Conservation (phyloP, 2,329 filamentous ascomycete species). For the Lasiodiplodia citricola region DNA sequence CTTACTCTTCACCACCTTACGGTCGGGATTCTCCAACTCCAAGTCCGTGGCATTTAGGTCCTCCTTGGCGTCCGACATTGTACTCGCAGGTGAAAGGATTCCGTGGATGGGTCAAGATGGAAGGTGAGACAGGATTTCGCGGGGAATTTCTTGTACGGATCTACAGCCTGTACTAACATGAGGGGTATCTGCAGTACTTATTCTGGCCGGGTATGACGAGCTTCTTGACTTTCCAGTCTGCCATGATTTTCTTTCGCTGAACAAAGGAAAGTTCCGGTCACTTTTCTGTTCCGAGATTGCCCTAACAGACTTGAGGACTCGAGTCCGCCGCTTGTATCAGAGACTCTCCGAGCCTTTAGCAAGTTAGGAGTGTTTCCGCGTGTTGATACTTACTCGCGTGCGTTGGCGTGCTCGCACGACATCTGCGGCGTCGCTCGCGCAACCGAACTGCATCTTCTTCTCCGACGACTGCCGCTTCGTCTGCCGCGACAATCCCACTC, state of each 20-base stretch:
- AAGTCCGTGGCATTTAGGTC: constrained; percentile 18
- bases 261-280: constrained; percentile 6
- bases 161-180: not conserved
- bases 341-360: constrained; percentile 4
- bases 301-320: constrained; percentile 2
- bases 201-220: constrained; percentile 12
- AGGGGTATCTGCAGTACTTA: constrained; percentile 4
- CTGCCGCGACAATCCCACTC: constrained; percentile 1
- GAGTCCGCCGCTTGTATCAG: constrained; percentile 1
- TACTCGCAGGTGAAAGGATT: not conserved
- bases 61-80: constrained; percentile 15
- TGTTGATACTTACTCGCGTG: constrained; percentile 21
- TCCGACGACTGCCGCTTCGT: not conserved
- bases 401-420: constrained; percentile 28
- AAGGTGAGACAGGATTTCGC: not conserved
- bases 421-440: constrained; percentile 17
- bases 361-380: constrained; percentile 7
- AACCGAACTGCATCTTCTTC: constrained; percentile 7
- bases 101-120: not conserved
- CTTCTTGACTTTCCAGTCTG: not conserved
- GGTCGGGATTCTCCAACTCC: constrained; percentile 11
- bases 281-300: not conserved
- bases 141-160: constrained; percentile 2
- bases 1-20: constrained; percentile 21
- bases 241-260: not conserved